Percentiles rank a stretch among this genome's conserved stretches.
These are phyloP conservation scores for Boletus sp. DNA, from an alignment of 768 basidiomycete genomes.

Conservation along the genomic window DNA sequence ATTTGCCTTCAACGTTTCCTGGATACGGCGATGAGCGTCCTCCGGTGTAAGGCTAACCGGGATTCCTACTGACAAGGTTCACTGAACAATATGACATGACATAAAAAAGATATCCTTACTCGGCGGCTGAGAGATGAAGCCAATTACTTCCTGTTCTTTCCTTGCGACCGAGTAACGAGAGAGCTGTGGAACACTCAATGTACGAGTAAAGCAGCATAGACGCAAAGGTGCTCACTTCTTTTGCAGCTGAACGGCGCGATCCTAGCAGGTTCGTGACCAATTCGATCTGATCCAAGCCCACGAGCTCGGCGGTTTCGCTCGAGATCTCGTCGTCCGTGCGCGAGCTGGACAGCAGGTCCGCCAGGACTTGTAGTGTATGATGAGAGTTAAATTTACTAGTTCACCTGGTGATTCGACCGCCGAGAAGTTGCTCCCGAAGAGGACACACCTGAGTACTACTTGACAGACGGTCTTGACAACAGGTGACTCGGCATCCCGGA, in stretches of 20 bases:
- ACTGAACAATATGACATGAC: background rate
- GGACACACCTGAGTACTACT: constrained; percentile 16
- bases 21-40: constrained; percentile 60
- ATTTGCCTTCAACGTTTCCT: constrained; percentile 56
- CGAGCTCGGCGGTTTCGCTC: constrained; percentile 68
- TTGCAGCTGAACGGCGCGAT: constrained; percentile 46
- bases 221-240: constrained; percentile 41
- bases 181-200: constrained; percentile 13
- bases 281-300: constrained; percentile 85
- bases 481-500: background rate
- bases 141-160: background rate
- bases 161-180: constrained; percentile 3
- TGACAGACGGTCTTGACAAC: constrained; percentile 5
- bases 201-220: background rate
- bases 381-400: constrained; percentile 13
- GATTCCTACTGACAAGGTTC: background rate
- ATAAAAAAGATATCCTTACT: constrained; percentile 5
- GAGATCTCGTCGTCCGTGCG: constrained; percentile 70
- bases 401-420: constrained; percentile 4
- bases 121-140: background rate
- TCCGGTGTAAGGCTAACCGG: constrained; percentile 37
- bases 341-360: constrained; percentile 44
- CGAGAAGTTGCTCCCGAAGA: background rate
- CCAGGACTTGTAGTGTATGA: constrained; percentile 19
- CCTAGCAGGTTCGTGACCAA: constrained; percentile 67